Base-by-base conservation (phyloP, 2,329 filamentous ascomycete species). In the Penicillium occitanis region DNA sequence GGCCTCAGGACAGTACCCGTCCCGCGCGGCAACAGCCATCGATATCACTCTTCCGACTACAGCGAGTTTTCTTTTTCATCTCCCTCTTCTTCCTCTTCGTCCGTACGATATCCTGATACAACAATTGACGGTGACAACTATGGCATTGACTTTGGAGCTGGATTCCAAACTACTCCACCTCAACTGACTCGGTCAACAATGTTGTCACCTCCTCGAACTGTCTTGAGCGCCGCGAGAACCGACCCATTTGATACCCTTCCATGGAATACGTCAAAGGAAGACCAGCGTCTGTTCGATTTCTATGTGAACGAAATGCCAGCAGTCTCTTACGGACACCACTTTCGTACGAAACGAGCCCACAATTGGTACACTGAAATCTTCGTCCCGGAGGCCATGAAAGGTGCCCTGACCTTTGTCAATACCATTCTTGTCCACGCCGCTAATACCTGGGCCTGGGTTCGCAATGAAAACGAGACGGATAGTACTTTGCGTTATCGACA, bases 341-440 rank as follows among this genome's bases (percentile, higher is more conserved):
- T 73, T 35, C 72, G 73, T 8, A 74, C 74, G 2, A 40, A 68
- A 7, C 73, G 74, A 33, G 75, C 77, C 8, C 76, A 79, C 60
- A 77, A 79, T 44, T 78, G 76, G 77, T 79, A 79, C 62, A 75
- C 71, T 1, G 66, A 71, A 1, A 76, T 79, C 8, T 79, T 80
- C 68, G 76, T 79, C 3, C 76, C 78, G 3, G 76, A 77, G 64
- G 77, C 71, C n/a, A 78, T 79, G 76, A 78, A 79, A 70, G 77
- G 77, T 2, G 68, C 72, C 11, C 71, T 78, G 33, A 70, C 73
- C 19, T 79, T 80, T 64, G 75, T 78, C 60, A 79, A 79, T 57
- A 78, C 75, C 3, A 74, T 79, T 30, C 71, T 78, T 1, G 75
- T 79, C 2, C 77, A 79, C 68, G 74, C 77, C 14, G 74, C 78